These are phyloP conservation scores for Boletus eberwhitei DNA, from an alignment of 768 basidiomycete species.

Conservation along the genomic window DNA sequence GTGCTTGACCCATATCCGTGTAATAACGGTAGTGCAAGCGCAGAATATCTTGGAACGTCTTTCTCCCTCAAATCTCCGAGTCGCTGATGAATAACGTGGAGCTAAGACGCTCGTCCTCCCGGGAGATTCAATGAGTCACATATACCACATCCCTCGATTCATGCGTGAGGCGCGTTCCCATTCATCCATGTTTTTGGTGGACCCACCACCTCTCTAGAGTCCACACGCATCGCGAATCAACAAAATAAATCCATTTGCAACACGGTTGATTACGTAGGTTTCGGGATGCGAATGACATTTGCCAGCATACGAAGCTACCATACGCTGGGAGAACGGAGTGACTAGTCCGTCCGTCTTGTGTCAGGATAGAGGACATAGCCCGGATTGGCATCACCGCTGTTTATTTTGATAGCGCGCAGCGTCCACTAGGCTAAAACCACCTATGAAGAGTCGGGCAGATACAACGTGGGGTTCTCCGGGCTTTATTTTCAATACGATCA, in stretches of 20 bases:
- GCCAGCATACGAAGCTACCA: too few relatives aligned
- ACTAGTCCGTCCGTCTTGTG: neutral
- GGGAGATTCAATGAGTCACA: too few relatives aligned
- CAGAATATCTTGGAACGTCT: neutral
- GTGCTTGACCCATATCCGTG: too few relatives aligned
- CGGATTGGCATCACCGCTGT: neutral
- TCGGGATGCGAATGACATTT: neutral
- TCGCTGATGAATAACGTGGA: neutral
- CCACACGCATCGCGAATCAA: neutral
- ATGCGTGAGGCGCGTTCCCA: neutral
- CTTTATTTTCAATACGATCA: neutral
- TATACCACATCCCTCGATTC: neutral
- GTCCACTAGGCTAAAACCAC: neutral
- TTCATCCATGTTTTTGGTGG: neutral
- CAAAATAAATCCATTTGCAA: neutral
- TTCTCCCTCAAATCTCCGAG: neutral
- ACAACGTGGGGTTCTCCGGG: neutral
- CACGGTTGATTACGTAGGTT: neutral
- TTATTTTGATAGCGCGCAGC: neutral
- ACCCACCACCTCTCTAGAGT: too few relatives aligned
- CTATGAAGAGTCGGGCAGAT: neutral
- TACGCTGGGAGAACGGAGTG: neutral
- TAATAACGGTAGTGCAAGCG: neutral
- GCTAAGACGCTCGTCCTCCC: neutral
- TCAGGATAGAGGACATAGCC: neutral